These are phyloP conservation scores for Penicillium odoratum DNA, from an alignment of 495 filamentous ascomycete species.

Conservation along the genomic window DNA sequence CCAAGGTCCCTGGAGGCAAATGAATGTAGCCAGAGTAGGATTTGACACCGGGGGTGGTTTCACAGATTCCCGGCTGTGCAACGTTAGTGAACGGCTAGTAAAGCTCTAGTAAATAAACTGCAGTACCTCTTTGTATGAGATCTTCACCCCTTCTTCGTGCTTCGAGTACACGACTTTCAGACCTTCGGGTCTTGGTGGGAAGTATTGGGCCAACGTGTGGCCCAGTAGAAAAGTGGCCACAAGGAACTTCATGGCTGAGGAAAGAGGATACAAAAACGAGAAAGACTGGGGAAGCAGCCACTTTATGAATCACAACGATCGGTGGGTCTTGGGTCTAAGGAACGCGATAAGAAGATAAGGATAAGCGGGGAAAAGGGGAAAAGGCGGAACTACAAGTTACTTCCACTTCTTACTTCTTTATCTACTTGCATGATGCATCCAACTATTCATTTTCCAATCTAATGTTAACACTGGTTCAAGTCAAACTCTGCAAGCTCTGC, in stretches of 20 bases:
- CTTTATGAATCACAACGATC: constrained; percentile 5
- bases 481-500: too few species aligned
- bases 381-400: too few species aligned
- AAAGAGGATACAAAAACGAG: too few species aligned
- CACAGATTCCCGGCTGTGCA: constrained; percentile 48
- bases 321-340: background rate
- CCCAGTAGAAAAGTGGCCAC: constrained; percentile 20
- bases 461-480: too few species aligned
- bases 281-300: background rate
- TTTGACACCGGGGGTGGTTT: constrained; percentile 51
- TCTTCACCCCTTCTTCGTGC: constrained; percentile 57
- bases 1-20: constrained; percentile 36
- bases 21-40: constrained; percentile 46
- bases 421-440: too few species aligned
- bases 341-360: constrained; percentile 2
- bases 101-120: too few species aligned
- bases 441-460: too few species aligned
- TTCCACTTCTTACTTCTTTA: too few species aligned
- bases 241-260: background rate
- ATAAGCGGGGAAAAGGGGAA: too few species aligned
- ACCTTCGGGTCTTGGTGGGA: constrained; percentile 54
- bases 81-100: constrained; percentile 9
- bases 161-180: constrained; percentile 57
- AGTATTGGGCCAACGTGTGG: constrained; percentile 44
- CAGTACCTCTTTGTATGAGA: constrained; percentile 64